A percentile compares a stretch with the other conserved stretches of the same genome.
Conservation (phyloP, 148 eudicot species). For the Cornus florida region DNA sequence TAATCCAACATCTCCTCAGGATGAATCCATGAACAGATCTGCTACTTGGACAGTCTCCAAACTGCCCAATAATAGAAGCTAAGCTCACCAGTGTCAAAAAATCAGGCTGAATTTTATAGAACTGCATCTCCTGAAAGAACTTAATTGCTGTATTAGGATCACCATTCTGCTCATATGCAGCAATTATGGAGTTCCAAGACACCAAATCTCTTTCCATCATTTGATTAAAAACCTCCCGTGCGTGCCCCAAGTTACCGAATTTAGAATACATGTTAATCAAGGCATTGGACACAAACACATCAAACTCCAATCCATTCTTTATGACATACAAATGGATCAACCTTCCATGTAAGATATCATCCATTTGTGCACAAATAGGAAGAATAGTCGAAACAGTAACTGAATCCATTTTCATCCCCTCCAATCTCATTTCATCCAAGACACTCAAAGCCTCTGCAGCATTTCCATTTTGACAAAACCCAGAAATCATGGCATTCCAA, state of each 20-base stretch:
- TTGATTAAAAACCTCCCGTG: conserved; percentile 48
- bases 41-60: conserved; percentile 36
- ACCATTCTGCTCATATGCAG: conserved; percentile 70
- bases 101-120: conserved; percentile 52
- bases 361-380: conserved; percentile 59
- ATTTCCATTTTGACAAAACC: conserved; percentile 64
- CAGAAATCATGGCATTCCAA: conserved; percentile 77
- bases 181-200: conserved; percentile 73
- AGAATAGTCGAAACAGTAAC: conserved; percentile 65
- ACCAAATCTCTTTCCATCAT: conserved; percentile 58
- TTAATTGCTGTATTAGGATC: conserved; percentile 36
- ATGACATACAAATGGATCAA: conserved; percentile 60
- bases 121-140: conserved; percentile 43
- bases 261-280: conserved; percentile 72
- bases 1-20: conserved; percentile 52
- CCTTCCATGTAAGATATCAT: conserved; percentile 35
- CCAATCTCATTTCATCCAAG: conserved; percentile 48
- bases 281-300: conserved; percentile 64
- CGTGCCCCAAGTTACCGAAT: conserved; percentile 46
- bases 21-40: conserved; percentile 61
- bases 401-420: conserved; percentile 50
- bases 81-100: conserved; percentile 63
- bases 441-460: conserved; percentile 45
- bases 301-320: conserved; percentile 65
- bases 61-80: conserved; percentile 62